A percentile compares a stretch with the other conserved stretches of the same genome.
Evolutionary conservation across 345 rosid species (phyloP).

Genomic region (Aurinia saxatilis): DNA sequence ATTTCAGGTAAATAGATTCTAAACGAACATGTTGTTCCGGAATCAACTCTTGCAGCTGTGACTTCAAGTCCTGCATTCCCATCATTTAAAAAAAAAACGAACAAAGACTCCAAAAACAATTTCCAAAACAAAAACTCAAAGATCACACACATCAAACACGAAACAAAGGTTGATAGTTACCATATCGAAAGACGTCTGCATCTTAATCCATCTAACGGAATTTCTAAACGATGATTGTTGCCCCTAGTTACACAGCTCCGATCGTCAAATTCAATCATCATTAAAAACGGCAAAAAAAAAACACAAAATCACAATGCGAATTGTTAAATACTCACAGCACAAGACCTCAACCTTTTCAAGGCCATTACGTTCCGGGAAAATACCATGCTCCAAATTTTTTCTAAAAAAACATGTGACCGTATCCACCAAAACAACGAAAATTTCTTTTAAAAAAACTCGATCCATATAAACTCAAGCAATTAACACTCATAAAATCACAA

Average conservation of each 20-base stretch:
- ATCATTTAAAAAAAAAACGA: constrained; percentile 6
- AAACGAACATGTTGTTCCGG: constrained; percentile 84
- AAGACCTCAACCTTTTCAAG: constrained; percentile 60
- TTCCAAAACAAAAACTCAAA: not conserved
- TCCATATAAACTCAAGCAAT: too few species aligned
- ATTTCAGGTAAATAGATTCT: not conserved
- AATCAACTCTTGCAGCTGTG: constrained; percentile 85
- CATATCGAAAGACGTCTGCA: constrained; percentile 60
- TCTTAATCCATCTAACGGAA: constrained; percentile 86
- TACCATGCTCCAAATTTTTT: too few species aligned
- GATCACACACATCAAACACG: not conserved
- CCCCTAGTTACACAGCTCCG: constrained; percentile 31
- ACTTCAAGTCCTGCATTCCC: constrained; percentile 64
- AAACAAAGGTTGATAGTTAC: constrained; percentile 35
- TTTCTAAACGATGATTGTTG: constrained; percentile 55
- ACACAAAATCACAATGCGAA: not conserved
- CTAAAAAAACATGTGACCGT: too few species aligned
- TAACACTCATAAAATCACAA: too few species aligned
- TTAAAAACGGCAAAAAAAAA: not conserved
- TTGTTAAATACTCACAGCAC: constrained; percentile 36
- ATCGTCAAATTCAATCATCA: constrained; percentile 10
- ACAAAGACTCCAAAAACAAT: too few species aligned
- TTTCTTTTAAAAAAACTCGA: too few species aligned
- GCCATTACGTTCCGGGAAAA: constrained; percentile 57
- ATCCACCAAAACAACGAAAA: too few species aligned